phyloP scores from a whole-genome alignment of 2,329 filamentous ascomycete species.

The Dothideomycetes sp. region DNA sequence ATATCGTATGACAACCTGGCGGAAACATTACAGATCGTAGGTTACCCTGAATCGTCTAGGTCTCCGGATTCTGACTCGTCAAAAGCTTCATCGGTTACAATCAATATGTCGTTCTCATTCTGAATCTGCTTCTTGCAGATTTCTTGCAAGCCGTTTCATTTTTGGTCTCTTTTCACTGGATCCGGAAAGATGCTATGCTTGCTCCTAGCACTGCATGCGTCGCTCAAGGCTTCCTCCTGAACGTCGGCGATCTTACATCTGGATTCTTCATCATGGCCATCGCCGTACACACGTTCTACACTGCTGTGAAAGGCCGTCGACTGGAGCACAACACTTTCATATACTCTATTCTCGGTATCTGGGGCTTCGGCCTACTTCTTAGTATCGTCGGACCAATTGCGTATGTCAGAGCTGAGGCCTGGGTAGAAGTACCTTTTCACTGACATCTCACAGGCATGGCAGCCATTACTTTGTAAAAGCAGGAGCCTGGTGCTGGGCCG shows the following conservation, averaged over 20 bases:
- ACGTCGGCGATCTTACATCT: slow-evolving; percentile 53
- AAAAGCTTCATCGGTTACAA: slow-evolving; percentile 30
- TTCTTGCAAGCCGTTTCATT: slow-evolving; percentile 56
- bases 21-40: slow-evolving; percentile 16
- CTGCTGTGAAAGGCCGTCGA: slow-evolving; percentile 47
- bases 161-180: slow-evolving; percentile 50
- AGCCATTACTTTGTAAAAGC: slow-evolving; percentile 49
- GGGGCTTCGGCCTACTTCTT: slow-evolving; percentile 49
- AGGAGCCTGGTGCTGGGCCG: slow-evolving; percentile 59
- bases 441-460: slow-evolving; percentile 8
- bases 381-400: slow-evolving; percentile 34
- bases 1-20: slow-evolving; percentile 18
- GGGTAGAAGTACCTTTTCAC: slow-evolving; percentile 17
- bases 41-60: neutral
- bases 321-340: slow-evolving; percentile 43
- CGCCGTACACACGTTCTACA: slow-evolving; percentile 54
- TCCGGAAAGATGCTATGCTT: slow-evolving; percentile 41
- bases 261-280: slow-evolving; percentile 58
- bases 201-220: slow-evolving; percentile 47
- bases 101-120: slow-evolving; percentile 58
- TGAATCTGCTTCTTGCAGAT: slow-evolving; percentile 58
- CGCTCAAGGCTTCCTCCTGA: slow-evolving; percentile 57
- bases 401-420: slow-evolving; percentile 19
- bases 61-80: neutral
- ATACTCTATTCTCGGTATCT: slow-evolving; percentile 35